Evolutionary conservation across 108 stramenopile genomes (phyloP), one percentile per base, ranked within the genome.

Genomic region (Nitzschia palea): DNA sequence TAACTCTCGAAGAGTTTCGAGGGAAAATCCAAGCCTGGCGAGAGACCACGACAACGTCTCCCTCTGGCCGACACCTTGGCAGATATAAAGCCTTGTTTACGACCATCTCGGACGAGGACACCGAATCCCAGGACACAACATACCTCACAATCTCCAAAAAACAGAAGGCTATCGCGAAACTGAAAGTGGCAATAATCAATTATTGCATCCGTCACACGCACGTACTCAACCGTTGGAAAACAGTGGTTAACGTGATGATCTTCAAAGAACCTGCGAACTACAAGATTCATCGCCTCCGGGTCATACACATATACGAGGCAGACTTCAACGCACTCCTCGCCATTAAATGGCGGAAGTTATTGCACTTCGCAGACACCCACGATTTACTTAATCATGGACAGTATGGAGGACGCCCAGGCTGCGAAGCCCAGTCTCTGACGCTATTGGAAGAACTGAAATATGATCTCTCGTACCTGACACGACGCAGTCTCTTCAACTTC

Each of bases 21-120:
- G 55, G 55, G 10, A 29, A 33, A 20, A 23, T 55, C 28, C 25
- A 55, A n/a, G 28, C 6, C 4, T 55, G 55, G 55, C 30, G 31
- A 4, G 55, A 55, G 29, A 20, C 30, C 3, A 55, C 55, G 29
- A 28, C 55, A 6, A 55, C 55, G 29, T 55, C 55, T 8, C 55
- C 55, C 3, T 55, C 55, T 10, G 55, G 55, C 14, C 28, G 28
- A 6, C 55, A 55, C 28, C n/a, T 55, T 8, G 55, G 55, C 8
- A 18, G 23, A 8, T 23, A 23, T 18, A 51, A 51, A n/a, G 50
- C 50, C 6, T n/a, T 51, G 50, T 40, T 40, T 40, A 14, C 37
- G 10, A 40, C 10, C 14, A 14, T 8, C 10, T 10, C 37, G 37
- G 37, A 40, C 14, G 37, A 40, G 14, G 8, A 8, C 14, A 40